Evolutionary conservation across 1,284 basidiomycete species (phyloP).

Genomic region (Phellopilus nigrolimitatus): DNA sequence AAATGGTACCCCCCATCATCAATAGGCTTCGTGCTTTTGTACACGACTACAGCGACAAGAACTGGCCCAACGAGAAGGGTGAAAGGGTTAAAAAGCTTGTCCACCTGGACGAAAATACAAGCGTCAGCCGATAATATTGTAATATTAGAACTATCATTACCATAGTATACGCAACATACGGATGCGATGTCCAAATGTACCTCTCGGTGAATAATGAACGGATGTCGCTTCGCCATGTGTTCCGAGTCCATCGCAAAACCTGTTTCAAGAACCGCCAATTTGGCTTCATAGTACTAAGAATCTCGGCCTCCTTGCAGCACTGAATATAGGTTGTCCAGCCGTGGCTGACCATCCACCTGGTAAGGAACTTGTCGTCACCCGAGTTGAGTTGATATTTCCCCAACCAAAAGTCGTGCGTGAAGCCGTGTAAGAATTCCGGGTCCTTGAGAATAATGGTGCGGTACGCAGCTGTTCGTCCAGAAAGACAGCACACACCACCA

Average conservation of each 20-base stretch:
- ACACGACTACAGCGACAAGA: conserved; percentile 72
- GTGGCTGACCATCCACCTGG: conserved; percentile 93
- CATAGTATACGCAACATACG: conserved; percentile 91
- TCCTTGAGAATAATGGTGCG: conserved; percentile 91
- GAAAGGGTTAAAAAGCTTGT: conserved; percentile 89
- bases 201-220: conserved; percentile 85
- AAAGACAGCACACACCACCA: conserved; percentile 86
- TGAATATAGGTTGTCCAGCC: conserved; percentile 94
- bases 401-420: conserved; percentile 91
- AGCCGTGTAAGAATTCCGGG: conserved; percentile 86
- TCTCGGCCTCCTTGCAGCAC: conserved; percentile 84
- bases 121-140: conserved; percentile 15
- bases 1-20: conserved; percentile 80
- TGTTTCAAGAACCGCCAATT: conserved; percentile 94
- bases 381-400: conserved; percentile 91
- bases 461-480: conserved; percentile 88
- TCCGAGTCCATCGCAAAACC: conserved; percentile 87
- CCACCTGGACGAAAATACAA: conserved; percentile 45
- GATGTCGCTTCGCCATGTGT: conserved; percentile 89
- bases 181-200: conserved; percentile 83
- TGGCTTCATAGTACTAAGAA: conserved; percentile 91
- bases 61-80: conserved; percentile 80
- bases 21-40: conserved; percentile 69
- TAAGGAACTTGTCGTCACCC: conserved; percentile 91
- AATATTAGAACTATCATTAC: conserved; percentile 33